Percentiles rank a stretch among this genome's conserved stretches.
Conservation (phyloP, 352 stramenopile species). For the Nothophytophthora sp. region DNA sequence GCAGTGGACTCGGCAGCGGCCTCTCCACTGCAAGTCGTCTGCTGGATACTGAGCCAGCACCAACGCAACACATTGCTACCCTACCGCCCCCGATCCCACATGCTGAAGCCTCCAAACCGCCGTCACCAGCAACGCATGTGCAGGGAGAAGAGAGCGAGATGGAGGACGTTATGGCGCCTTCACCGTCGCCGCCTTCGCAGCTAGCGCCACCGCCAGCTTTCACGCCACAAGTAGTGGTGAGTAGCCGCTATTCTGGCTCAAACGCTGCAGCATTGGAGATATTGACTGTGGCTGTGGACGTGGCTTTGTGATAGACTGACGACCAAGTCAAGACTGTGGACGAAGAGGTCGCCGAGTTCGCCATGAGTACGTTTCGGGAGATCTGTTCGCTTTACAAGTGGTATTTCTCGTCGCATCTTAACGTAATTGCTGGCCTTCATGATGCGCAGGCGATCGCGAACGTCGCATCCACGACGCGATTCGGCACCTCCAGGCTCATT, state of each 20-base stretch:
- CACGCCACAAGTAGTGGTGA: too few relatives aligned
- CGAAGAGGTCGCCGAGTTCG: constrained; percentile 31
- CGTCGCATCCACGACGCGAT: constrained; percentile 49
- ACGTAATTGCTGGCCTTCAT: too few relatives aligned
- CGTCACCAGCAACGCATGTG: too few relatives aligned
- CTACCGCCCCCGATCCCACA: too few relatives aligned
- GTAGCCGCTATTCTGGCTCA: not conserved
- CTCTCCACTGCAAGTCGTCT: constrained; percentile 44
- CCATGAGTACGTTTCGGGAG: constrained; percentile 40
- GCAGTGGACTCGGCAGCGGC: constrained; percentile 29
- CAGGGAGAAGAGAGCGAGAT: constrained; percentile 28
- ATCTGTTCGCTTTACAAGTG: not conserved
- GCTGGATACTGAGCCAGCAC: not conserved
- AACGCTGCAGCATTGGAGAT: not conserved
- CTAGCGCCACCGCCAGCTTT: too few relatives aligned
- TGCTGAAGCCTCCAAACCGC: not conserved
- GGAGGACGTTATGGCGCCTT: constrained; percentile 5
- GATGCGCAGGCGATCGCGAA: constrained; percentile 51
- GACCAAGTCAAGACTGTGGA: constrained; percentile 10
- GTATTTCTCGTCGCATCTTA: constrained; percentile 5
- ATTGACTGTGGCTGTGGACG: too few relatives aligned
- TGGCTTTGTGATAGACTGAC: not conserved
- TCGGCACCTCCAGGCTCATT: constrained; percentile 31
- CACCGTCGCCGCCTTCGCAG: too few relatives aligned
- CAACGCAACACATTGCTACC: not conserved